These are phyloP conservation scores for Tuber brumale DNA, from an alignment of 495 filamentous ascomycete species.

Conservation along the genomic window DNA sequence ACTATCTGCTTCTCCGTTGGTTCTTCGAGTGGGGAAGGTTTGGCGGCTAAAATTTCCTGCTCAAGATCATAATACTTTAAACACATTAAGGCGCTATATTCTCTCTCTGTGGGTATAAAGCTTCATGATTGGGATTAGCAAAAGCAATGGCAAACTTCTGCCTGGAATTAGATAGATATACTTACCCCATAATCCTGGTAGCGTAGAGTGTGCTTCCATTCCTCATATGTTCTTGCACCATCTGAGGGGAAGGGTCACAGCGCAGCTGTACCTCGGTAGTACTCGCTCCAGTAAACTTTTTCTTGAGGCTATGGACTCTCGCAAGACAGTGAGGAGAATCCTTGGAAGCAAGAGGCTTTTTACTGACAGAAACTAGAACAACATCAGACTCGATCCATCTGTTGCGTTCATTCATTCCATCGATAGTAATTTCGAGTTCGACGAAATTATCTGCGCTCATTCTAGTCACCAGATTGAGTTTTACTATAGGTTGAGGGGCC, in stretches of 20 bases:
- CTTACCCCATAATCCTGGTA: constrained; percentile 48
- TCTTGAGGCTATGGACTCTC: constrained; percentile 67
- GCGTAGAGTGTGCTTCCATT: constrained; percentile 40
- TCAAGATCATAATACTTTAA: constrained; percentile 93
- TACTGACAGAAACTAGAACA: constrained; percentile 68
- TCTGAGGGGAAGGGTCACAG: constrained; percentile 58
- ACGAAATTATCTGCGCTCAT: constrained; percentile 87
- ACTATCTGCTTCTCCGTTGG: constrained; percentile 67
- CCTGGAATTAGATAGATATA: constrained; percentile 52
- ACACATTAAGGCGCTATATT: constrained; percentile 83
- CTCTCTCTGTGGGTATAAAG: constrained; percentile 85
- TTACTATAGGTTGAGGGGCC: constrained; percentile 65
- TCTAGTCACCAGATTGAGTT: constrained; percentile 75
- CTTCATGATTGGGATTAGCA: constrained; percentile 49
- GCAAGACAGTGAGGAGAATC: constrained; percentile 74
- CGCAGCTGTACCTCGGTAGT: constrained; percentile 71
- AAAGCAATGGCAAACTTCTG: constrained; percentile 58
- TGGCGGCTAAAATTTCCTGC: constrained; percentile 78
- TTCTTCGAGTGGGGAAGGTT: constrained; percentile 75
- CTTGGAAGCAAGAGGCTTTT: constrained; percentile 55
- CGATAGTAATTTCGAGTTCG: constrained; percentile 77
- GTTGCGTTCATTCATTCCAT: constrained; percentile 56
- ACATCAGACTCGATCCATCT: constrained; percentile 73
- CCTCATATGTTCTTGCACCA: constrained; percentile 42
- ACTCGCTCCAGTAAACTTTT: constrained; percentile 59